Evolutionary conservation across 2,329 filamentous ascomycete genomes (phyloP), one percentile per base, ranked within the genome.

Genomic region (Ceratocystis cubensis): DNA sequence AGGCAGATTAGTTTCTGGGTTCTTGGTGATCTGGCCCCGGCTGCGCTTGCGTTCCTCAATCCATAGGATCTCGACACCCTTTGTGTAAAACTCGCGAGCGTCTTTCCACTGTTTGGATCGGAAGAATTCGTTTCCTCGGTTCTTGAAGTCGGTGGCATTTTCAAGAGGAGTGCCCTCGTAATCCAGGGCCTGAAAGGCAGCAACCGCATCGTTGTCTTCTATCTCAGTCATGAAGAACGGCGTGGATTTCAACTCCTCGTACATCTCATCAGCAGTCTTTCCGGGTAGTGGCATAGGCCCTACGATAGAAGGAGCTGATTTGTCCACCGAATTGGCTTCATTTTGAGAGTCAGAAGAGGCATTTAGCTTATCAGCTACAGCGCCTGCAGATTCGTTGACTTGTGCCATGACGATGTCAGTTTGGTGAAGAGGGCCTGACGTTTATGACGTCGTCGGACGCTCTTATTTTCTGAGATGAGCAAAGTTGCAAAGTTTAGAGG

Each of bases 181-280:
- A 37, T 91, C 90, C 48, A 99, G 79, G 0, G 94, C 93, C 73
- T 89, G 88, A 68, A 99, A 81, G 0, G 94, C 95, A 71, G 95
- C 91, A 0, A 96, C 80, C 71, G 89, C 86, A 69, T 88, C 80
- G 73, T 96, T 96, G 70, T 92, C 87, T 70, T 95, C 88, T 44
- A 96, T 81, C 71, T 89, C 87, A 37, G 91, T 97, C 94, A 99
- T 99, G 80, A 99, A 99, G 46, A 99, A 82, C 5, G 94, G 94
- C 41, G 80, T 82, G 73, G 80, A 79, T 74, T 84, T 83, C 53
- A 85, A 75, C 62, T 85, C 82, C 8, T 79, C 79, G 66, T 81
- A 74, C 44, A 84, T 79, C 71, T 85, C 82, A 46, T 83, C 81
- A 2, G 80, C 75, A 3, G 81, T 80, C 75, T 80, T 81, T 71